These are phyloP conservation scores for Lepidium sativum DNA, from an alignment of 345 rosid genomes.

Conservation along the genomic window DNA sequence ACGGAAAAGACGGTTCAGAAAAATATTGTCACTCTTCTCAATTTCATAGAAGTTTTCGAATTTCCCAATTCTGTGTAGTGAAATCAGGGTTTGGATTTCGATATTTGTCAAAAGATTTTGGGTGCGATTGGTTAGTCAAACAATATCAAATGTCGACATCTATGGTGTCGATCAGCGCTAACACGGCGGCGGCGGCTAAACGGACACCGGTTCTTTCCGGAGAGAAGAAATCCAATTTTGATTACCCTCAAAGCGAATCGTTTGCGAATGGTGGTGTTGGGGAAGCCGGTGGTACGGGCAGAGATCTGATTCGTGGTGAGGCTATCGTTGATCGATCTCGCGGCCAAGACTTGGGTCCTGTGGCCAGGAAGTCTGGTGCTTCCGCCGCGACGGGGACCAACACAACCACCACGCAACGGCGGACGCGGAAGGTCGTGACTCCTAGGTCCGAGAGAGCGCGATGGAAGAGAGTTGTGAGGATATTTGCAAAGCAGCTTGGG, in stretches of 20 bases:
- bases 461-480: constrained; percentile 56
- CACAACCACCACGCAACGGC: constrained; percentile 54
- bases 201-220: constrained; percentile 45
- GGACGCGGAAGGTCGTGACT: constrained; percentile 35
- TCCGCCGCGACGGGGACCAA: constrained; percentile 20
- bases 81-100: constrained; percentile 7
- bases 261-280: constrained; percentile 32
- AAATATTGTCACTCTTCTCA: not conserved
- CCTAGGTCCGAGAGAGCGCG: constrained; percentile 50
- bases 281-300: constrained; percentile 57
- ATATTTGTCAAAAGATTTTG: not conserved
- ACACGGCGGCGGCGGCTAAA: constrained; percentile 46
- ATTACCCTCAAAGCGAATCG: constrained; percentile 32
- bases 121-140: constrained; percentile 9
- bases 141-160: constrained; percentile 68
- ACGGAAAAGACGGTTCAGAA: constrained; percentile 9
- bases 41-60: not conserved
- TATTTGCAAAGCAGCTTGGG: constrained; percentile 57
- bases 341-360: constrained; percentile 35
- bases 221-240: constrained; percentile 55
- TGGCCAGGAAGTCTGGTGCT: constrained; percentile 34
- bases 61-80: not conserved
- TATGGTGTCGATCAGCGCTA: constrained; percentile 72
- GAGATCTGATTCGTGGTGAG: constrained; percentile 55
- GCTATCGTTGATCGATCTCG: constrained; percentile 32